Evolutionary conservation across 768 basidiomycete species (phyloP).

Genomic region (Gloeopeniophorella convolvens): DNA sequence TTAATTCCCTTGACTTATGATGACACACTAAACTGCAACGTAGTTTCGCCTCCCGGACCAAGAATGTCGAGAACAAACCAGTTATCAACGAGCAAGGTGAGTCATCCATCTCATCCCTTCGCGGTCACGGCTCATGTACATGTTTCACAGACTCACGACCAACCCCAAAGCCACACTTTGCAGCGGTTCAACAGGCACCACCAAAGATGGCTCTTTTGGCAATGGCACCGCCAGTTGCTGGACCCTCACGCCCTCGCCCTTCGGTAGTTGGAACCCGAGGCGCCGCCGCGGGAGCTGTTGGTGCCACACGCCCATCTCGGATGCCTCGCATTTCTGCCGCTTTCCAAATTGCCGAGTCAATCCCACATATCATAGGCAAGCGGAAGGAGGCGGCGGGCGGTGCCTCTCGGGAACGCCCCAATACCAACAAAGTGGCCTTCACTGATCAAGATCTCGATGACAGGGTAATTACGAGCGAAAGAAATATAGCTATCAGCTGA

Average conservation of each 20-base stretch:
- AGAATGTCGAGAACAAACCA: constrained; percentile 80
- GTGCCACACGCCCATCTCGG: constrained; percentile 16
- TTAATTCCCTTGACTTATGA: constrained; percentile 20
- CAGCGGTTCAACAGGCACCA: constrained; percentile 47
- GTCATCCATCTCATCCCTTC: neutral
- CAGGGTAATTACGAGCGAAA: constrained; percentile 41
- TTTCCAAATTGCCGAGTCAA: constrained; percentile 7
- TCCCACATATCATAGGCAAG: constrained; percentile 11
- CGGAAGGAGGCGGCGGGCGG: constrained; percentile 19
- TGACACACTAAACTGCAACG: neutral
- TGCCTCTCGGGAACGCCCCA: constrained; percentile 9
- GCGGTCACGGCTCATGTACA: neutral
- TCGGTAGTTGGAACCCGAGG: constrained; percentile 21
- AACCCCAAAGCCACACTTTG: constrained; percentile 54
- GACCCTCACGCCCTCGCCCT: constrained; percentile 22
- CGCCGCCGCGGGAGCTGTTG: neutral
- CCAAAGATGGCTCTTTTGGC: constrained; percentile 34
- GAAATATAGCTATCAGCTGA: neutral
- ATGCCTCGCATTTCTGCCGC: constrained; percentile 15
- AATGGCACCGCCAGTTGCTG: constrained; percentile 3
- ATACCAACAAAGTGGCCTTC: constrained; percentile 29
- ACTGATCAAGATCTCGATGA: constrained; percentile 73
- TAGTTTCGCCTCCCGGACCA: constrained; percentile 77
- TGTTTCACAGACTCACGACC: constrained; percentile 48
- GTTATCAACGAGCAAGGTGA: constrained; percentile 71